Conservation (phyloP, 2,329 filamentous ascomycete species). For the Colletotrichum chrysophilum region DNA sequence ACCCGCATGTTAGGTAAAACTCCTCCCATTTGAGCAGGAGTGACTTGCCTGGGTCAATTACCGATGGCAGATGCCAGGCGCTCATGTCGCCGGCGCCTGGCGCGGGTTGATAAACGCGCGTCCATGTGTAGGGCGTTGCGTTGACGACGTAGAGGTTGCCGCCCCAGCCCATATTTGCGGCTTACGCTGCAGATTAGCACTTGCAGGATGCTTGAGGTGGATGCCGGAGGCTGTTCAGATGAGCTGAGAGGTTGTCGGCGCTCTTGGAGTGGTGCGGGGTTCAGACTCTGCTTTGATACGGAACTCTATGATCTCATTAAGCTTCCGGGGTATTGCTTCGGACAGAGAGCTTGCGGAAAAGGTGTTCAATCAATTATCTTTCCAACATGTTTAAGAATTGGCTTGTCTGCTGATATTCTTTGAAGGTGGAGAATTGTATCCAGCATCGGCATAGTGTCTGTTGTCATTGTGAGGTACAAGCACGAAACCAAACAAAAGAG, state of each 20-base stretch:
- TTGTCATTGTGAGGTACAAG: neutral
- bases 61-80: neutral
- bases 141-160: neutral
- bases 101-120: neutral
- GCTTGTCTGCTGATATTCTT: too few species aligned
- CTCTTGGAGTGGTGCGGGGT: neutral
- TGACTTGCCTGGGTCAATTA: neutral
- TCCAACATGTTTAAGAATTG: too few species aligned
- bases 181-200: neutral
- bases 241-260: neutral
- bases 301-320: neutral
- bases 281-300: neutral
- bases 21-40: too few species aligned
- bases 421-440: too few species aligned
- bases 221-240: neutral
- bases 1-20: neutral
- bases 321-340: neutral
- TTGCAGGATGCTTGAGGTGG: neutral
- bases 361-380: too few species aligned
- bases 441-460: rapidly evolving
- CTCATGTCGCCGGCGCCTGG: neutral
- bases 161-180: neutral
- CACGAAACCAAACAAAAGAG: neutral
- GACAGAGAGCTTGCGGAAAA: too few species aligned
- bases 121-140: neutral